Conservation (phyloP, 768 basidiomycete species). For the Neoboletus magnificus region DNA sequence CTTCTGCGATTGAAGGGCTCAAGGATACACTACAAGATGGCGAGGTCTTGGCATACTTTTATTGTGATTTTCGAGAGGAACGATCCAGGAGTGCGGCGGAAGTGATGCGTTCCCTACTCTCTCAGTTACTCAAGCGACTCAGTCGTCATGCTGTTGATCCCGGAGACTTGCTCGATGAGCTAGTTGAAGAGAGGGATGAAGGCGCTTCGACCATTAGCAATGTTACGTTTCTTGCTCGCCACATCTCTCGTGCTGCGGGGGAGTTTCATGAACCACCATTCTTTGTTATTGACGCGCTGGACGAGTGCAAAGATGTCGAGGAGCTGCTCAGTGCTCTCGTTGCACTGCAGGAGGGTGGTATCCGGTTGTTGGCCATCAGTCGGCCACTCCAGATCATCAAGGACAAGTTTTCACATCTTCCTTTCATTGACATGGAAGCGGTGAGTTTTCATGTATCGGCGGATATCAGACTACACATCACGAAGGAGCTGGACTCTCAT, state of each 20-base stretch:
- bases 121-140: neutral
- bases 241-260: neutral
- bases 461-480: conserved; percentile 4
- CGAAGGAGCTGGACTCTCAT: conserved; percentile 1
- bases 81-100: neutral
- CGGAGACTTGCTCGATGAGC: neutral
- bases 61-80: neutral
- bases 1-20: neutral
- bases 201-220: neutral
- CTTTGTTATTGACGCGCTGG: conserved; percentile 9
- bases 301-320: conserved; percentile 11
- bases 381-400: conserved; percentile 5
- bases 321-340: neutral
- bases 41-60: neutral
- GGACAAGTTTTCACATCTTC: neutral
- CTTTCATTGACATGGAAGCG: neutral
- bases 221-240: neutral
- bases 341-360: neutral
- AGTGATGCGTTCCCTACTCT: neutral
- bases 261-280: neutral
- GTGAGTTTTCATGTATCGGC: neutral
- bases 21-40: neutral
- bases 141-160: neutral
- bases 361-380: conserved; percentile 7
- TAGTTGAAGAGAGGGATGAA: neutral